Evolutionary conservation across 2,329 filamentous ascomycete species (phyloP), one percentile per base, ranked within the genome.

Genomic region (Penicillium sp.): DNA sequence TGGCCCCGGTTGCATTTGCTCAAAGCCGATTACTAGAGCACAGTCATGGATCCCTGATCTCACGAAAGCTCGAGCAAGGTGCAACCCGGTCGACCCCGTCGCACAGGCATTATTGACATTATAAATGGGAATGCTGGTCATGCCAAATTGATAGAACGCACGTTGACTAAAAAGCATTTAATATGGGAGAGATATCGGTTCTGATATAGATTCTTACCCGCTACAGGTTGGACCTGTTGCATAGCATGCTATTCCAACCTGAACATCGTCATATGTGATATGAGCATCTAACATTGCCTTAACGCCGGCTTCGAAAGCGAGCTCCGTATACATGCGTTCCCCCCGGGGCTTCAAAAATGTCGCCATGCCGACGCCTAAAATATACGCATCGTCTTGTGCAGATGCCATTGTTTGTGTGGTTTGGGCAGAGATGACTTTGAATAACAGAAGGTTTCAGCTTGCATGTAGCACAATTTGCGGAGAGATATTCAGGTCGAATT

Each of bases 61-160:
- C 63, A 96, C 86, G 70, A 95, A 81, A 46, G 86, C 90, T 28
- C 91, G 81, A 2, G 82, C 94, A 81, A 97, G 87, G 68, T 86
- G 85, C 51, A 97, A 77, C 6, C 92, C 94, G 0, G 92, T 96
- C 4, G 87, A 91, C 14, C 92, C 94, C 0, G 92, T 97, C 4
- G 89, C 90, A 80, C 92, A 97, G 79, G 96, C 96, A 81, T 97
- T 97, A 82, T 96, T 97, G 68, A 96, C 90, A 68, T 97, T 97
- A 80, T 95, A 92, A 70, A 97, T 90, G 66, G 92, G 92, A 63
- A 97, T 96, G 68, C 88, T 81, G 39, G 92, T 96, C 87, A 96
- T 92, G 77, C 92, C 94, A 72, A 97, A 96, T 76, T 97, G 92
- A 77, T 97, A 97, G 76, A 97, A 96, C 67, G 96, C 92, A 59